Conservation (phyloP, 495 filamentous ascomycete species). For the Tuber brumale region DNA sequence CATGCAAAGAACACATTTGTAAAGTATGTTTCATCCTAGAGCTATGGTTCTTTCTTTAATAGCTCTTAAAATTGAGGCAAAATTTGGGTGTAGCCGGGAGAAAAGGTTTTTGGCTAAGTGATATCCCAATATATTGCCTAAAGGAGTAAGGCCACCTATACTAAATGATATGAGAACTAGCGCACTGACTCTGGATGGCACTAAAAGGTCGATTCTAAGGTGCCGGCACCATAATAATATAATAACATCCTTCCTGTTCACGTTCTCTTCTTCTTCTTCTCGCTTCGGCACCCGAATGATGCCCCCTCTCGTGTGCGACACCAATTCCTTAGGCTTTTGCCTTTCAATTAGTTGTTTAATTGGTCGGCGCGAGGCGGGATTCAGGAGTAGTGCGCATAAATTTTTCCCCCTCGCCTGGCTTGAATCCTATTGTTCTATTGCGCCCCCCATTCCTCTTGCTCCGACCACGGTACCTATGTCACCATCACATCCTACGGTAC, state of each 20-base stretch:
- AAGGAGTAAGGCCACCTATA: too few relatives aligned
- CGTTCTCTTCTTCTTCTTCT: background rate
- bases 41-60: too few relatives aligned
- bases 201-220: too few relatives aligned
- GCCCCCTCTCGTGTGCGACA: background rate
- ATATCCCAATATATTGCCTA: too few relatives aligned
- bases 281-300: background rate
- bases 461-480: conserved; percentile 2
- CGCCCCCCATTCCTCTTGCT: conserved; percentile 13
- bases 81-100: too few relatives aligned
- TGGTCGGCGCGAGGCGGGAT: conserved; percentile 22
- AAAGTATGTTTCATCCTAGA: too few relatives aligned
- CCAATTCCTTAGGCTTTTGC: background rate
- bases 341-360: background rate
- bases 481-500: background rate
- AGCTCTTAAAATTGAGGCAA: too few relatives aligned
- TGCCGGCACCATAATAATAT: background rate
- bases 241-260: background rate
- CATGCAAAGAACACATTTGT: too few relatives aligned
- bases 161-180: too few relatives aligned
- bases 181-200: too few relatives aligned
- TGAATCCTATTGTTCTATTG: conserved; percentile 16
- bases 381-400: conserved; percentile 13
- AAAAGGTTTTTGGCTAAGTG: too few relatives aligned
- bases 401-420: conserved; percentile 5